phyloP scores from a whole-genome alignment of 176 grass and related monocot species.

The Carex kokanica region DNA sequence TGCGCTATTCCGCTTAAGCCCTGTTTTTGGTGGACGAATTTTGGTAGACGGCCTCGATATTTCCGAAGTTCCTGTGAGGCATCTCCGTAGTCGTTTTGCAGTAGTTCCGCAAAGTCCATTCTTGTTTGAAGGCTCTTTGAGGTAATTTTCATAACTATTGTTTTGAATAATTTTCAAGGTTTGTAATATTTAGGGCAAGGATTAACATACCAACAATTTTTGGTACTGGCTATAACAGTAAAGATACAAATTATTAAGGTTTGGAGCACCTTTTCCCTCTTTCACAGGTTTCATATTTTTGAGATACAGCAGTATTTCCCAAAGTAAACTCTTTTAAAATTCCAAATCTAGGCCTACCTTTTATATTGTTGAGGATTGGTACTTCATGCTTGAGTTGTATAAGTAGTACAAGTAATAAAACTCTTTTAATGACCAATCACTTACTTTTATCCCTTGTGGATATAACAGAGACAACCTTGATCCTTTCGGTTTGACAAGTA shows the following conservation, averaged over 20 bases:
- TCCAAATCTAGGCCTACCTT: not conserved
- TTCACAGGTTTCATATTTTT: not conserved
- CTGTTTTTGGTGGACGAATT: slow-evolving; percentile 66
- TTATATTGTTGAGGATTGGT: not conserved
- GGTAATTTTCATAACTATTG: slow-evolving; percentile 37
- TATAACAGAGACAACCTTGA: slow-evolving; percentile 78
- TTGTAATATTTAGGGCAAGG: not conserved
- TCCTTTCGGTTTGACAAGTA: slow-evolving; percentile 50
- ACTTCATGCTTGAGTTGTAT: not conserved
- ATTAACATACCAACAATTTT: not conserved
- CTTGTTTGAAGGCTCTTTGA: slow-evolving; percentile 84
- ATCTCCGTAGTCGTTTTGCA: slow-evolving; percentile 68
- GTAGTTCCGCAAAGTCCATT: slow-evolving; percentile 91
- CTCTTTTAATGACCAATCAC: not conserved
- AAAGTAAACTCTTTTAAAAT: slow-evolving; percentile 11
- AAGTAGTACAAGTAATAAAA: no score
- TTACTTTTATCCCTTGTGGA: not conserved
- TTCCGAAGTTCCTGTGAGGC: slow-evolving; percentile 52
- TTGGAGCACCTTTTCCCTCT: not conserved
- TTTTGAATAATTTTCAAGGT: slow-evolving; percentile 12
- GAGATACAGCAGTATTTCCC: not conserved
- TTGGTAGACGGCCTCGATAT: slow-evolving; percentile 69
- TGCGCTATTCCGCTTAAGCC: slow-evolving; percentile 74
- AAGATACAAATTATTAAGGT: not conserved
- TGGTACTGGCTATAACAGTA: not conserved